A percentile compares a stretch with the other conserved stretches of the same genome.
Evolutionary conservation across 1,284 basidiomycete genomes (phyloP).

Genomic region (Cryptococcus jaspeensis): DNA sequence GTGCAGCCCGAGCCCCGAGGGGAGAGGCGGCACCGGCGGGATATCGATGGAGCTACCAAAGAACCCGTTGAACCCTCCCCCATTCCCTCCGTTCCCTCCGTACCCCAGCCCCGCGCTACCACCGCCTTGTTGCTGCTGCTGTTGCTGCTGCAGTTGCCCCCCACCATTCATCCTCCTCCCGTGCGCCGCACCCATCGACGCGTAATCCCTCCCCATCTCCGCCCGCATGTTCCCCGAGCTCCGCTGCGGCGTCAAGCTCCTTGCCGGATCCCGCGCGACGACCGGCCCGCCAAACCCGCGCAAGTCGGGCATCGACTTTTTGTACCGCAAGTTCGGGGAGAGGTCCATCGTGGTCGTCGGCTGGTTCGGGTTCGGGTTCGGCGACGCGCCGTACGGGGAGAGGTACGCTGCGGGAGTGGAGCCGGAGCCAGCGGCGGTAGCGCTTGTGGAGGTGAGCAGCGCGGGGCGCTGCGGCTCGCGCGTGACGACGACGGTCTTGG

Average conservation of each 20-base stretch:
- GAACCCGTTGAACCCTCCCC: slow-evolving; percentile 26
- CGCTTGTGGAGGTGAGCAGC: slow-evolving; percentile 53
- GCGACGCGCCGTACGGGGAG: slow-evolving; percentile 51
- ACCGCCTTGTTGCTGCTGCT: too few species aligned
- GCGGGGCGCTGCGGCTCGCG: slow-evolving; percentile 39
- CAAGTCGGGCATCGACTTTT: slow-evolving; percentile 86
- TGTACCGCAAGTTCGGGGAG: slow-evolving; percentile 68
- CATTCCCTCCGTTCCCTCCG: slow-evolving; percentile 13
- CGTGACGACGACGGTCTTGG: slow-evolving; percentile 88
- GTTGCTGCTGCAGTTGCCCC: too few species aligned
- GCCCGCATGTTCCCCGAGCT: slow-evolving; percentile 89
- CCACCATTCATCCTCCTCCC: slow-evolving; percentile 21
- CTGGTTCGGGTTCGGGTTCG: slow-evolving; percentile 46
- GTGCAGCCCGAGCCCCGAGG: slow-evolving; percentile 23
- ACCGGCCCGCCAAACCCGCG: slow-evolving; percentile 61
- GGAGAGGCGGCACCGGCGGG: slow-evolving; percentile 44
- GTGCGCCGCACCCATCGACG: slow-evolving; percentile 38
- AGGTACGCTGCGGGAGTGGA: slow-evolving; percentile 51
- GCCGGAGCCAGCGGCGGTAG: slow-evolving; percentile 60
- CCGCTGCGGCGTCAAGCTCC: slow-evolving; percentile 74
- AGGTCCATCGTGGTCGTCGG: slow-evolving; percentile 59
- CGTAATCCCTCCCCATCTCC: slow-evolving; percentile 57
- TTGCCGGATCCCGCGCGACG: slow-evolving; percentile 67
- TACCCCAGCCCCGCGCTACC: slow-evolving; percentile 12
- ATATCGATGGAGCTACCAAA: slow-evolving; percentile 31